These are phyloP conservation scores for Licmophora abbreviata DNA, from an alignment of 108 stramenopile species.

Conservation along the genomic window DNA sequence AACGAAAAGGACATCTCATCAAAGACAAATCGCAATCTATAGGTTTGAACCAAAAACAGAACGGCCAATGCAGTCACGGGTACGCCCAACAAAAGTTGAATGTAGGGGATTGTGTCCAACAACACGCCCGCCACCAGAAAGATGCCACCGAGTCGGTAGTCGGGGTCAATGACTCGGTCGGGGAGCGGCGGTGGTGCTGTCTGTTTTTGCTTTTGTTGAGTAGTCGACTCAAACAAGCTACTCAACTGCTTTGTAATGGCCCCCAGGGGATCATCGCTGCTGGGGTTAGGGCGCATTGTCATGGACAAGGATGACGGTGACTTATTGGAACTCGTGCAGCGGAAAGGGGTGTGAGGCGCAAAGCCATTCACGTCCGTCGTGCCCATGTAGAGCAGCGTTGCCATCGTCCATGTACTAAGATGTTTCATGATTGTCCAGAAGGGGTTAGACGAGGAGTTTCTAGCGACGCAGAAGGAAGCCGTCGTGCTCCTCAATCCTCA, in stretches of 20 bases:
- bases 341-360: too few relatives aligned
- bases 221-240: conserved; percentile 2
- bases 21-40: conserved; percentile 57
- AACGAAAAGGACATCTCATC: conserved; percentile 40
- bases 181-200: neutral
- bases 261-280: neutral
- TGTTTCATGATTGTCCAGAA: too few relatives aligned
- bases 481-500: too few relatives aligned
- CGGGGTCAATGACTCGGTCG: conserved; percentile 38
- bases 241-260: neutral
- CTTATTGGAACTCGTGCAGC: too few relatives aligned
- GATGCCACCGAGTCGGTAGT: conserved; percentile 42
- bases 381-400: too few relatives aligned
- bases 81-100: conserved; percentile 34
- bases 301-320: too few relatives aligned
- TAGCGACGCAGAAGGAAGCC: too few relatives aligned
- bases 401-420: too few relatives aligned
- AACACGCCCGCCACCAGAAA: conserved; percentile 33
- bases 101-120: conserved; percentile 23
- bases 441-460: too few relatives aligned
- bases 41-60: conserved; percentile 59
- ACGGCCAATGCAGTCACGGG: conserved; percentile 38
- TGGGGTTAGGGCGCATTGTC: too few relatives aligned
- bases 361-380: too few relatives aligned
- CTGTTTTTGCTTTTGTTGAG: neutral